Base-by-base conservation (phyloP, 305 asterid species). In the Solanum hybrid region DNA sequence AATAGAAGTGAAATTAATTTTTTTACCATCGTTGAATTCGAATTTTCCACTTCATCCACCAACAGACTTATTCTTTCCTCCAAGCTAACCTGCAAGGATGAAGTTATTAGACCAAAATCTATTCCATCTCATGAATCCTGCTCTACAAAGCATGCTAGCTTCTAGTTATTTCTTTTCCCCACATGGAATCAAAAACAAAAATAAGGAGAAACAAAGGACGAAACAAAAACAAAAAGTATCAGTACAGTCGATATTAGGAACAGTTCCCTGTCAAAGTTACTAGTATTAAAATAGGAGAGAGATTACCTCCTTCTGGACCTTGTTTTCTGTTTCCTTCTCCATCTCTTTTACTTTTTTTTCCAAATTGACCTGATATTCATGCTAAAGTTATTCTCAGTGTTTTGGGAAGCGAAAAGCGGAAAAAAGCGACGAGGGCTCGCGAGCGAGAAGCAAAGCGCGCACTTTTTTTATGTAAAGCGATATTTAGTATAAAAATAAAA, bases 291-390 rank as follows among this genome's bases (percentile, higher is more conserved):
- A 16, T 40, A 82, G 87, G 69, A 42, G 73, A 82, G 35, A 42
- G 75, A 29, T 84, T 85, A 95, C 97, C 96, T 95, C 95, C 91
- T 93, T 95, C 89, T 92, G 94, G 92, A 89, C 74, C 97, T 94
- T 94, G 39, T 92, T 92, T 89, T 93, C 92, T 87, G 90, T 94
- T 80, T 94, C 97, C 89, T 87, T 92, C 89, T 93, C 95, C 91
- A 93, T 89, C 37, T 93, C 94, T 90, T 90, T 86, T 76, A 94
- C 92, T 94, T 91, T 89, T 33, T 86, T 90, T 74, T 92, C 94
- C 64, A 95, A 92, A 90, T 87, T 89, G 88, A 89, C 96, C 97
- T 84, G 75, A 84, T 84, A 84, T 84, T 51, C 73, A 33, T 84
- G 74, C 42, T 51, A 84, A 84, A 18, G 20, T 84, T 84, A 51